phyloP scores from a whole-genome alignment of 1,284 basidiomycete species.

The Macrocystidia cucumis region DNA sequence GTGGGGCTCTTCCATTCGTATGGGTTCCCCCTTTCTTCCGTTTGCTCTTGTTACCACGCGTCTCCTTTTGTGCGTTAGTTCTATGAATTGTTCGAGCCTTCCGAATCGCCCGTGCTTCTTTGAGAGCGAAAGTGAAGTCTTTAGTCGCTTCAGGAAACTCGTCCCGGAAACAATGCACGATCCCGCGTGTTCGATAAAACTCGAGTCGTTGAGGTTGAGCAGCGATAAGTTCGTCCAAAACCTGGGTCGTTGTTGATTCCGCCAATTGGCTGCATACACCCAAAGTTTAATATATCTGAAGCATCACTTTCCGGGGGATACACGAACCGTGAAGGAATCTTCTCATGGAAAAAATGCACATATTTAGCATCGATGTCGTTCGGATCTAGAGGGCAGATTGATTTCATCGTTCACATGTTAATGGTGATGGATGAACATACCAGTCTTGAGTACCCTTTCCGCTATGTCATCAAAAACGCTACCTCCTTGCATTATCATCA shows the following conservation, averaged over 20 bases:
- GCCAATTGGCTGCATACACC: slow-evolving; percentile 66
- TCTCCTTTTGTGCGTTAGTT: slow-evolving; percentile 27
- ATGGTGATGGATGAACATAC: slow-evolving; percentile 31
- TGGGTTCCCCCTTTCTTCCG: slow-evolving; percentile 37
- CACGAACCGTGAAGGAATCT: slow-evolving; percentile 73
- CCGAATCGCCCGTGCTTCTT: slow-evolving; percentile 62
- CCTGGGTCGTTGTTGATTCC: slow-evolving; percentile 65
- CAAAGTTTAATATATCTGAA: slow-evolving; percentile 3
- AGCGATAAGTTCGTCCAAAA: slow-evolving; percentile 69
- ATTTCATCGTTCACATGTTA: background rate
- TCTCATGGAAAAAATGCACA: slow-evolving; percentile 86
- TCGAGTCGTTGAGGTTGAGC: slow-evolving; percentile 66
- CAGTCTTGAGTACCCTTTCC: slow-evolving; percentile 67
- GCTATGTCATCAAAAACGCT: slow-evolving; percentile 83
- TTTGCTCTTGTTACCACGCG: slow-evolving; percentile 37
- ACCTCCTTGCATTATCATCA: slow-evolving; percentile 87
- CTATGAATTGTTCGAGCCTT: slow-evolving; percentile 44
- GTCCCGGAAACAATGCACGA: slow-evolving; percentile 79
- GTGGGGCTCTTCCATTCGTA: slow-evolving; percentile 53
- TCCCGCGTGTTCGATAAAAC: slow-evolving; percentile 75
- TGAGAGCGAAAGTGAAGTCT: slow-evolving; percentile 72
- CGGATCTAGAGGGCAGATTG: slow-evolving; percentile 43
- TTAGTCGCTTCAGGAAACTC: slow-evolving; percentile 64
- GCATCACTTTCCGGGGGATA: slow-evolving; percentile 9
- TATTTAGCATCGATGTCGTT: slow-evolving; percentile 72